Evolutionary conservation across 352 stramenopile genomes (phyloP), one percentile per base, ranked within the genome.

Genomic region (Globisporangium heterothallicum): DNA sequence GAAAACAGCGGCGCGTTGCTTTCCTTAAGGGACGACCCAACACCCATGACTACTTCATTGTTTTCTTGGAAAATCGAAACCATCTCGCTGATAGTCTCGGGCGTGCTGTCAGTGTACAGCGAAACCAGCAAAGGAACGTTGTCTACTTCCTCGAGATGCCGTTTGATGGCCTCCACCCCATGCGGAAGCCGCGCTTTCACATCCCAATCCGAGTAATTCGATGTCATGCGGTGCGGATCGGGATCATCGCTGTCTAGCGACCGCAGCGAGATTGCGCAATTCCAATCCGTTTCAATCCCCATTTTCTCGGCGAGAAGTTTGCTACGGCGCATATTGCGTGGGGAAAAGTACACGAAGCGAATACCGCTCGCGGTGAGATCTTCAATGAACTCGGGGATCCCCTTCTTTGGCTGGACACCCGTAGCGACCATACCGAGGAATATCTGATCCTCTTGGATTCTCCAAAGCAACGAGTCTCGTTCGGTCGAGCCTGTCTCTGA

Each of bases 271-370:
- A 99, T 99, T 1, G 96, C 96, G 56, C 94, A 98, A 70, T 99
- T 99, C 96, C 96, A 99, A 35, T 97, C 94, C 4, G 97, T 98
- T 63, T 99, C 96, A 27, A 99, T 98, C 41, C 96, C 96, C 94
- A 99, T 99, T 65, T 98, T 97, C 63, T 97, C 92, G 0, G 95
- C 96, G 18, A 99, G 65, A 32, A 98, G 80, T 67, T 99, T 99
- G 47, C 90, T 98, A 9, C 96, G 80, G 7, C 95, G 79, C 93
- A 99, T 98, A 56, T 99, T 99, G 41, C 96, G 79, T n/a, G 96
- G 96, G n/a, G 89, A 98, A 66, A 99, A 99, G 61, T 99, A 99
- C 45, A 99, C 94, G 74, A 99, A 99, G 16, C 95, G 84, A 41
- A 99, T 96, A 13, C 96, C 96, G 19, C 95, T 92, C 32, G 92